Evolutionary conservation across 2,329 filamentous ascomycete genomes (phyloP), one percentile per base, ranked within the genome.

Genomic region (Cladophialophora immunda): DNA sequence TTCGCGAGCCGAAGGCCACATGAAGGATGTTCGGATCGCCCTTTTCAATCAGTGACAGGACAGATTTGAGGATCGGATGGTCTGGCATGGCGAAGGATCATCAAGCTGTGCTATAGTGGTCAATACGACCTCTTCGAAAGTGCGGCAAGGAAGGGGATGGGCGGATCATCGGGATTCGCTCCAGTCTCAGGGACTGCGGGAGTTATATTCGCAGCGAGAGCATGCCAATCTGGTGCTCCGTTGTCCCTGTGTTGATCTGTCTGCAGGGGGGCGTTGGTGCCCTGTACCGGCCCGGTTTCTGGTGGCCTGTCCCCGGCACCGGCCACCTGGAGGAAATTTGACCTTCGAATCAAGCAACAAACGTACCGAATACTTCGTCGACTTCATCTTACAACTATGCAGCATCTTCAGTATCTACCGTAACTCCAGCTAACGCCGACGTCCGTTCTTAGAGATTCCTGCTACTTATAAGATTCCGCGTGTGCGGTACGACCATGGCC

Each of bases 271-370:
- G 6, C 6, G n/a, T 41, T 2, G 60, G 4, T 34, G 32, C 36
- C 60, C 60, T 34, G 60, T 62, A 45, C 60, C 60, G 60, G 60
- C 22, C 60, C 60, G 60, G 50, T 62, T 22, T 62, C 6, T 8
- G 3, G 19, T 22, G 45, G 8, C 41, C 45, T 5, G 45, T 50
- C 0, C 45, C 45, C 45, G 45, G 13, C 8, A 50, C 45, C 45
- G 45, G 19, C 45, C 19, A 11, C 19, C 11, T 50, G 19, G 45
- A 41, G 8, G 3, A 7, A 1, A 25, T 25, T 47, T 4, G n/a
- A 22, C 41, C 15, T 11, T 41, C 17, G 41, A 25, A 11, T 11
- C 38, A 41, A 2, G 38, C 17, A 41, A 41, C 38, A 41, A 41
- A n/a, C 17, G 17, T n/a, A 0, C 3, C 17, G 6, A 41, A 41